Conservation (phyloP, 306 rosid species). For the Spatholobus suberectus region DNA sequence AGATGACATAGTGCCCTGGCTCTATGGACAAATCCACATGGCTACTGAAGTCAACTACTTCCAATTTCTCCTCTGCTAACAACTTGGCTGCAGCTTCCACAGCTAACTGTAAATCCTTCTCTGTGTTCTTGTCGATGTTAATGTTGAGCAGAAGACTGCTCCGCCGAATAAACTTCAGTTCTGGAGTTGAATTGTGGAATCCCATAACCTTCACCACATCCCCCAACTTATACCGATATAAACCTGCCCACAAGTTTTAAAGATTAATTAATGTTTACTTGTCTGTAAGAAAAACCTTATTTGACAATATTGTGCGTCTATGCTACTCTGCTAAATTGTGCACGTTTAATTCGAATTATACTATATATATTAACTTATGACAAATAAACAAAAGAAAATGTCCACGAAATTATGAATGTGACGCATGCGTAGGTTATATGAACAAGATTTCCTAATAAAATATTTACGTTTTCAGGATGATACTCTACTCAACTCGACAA, state of each 20-base stretch:
- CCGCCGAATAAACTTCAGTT: slow-evolving; percentile 74
- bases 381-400: neutral
- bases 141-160: slow-evolving; percentile 71
- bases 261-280: neutral
- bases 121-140: slow-evolving; percentile 96
- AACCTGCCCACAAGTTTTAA: slow-evolving; percentile 42
- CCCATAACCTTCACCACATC: slow-evolving; percentile 85
- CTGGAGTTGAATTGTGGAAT: slow-evolving; percentile 86
- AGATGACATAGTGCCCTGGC: slow-evolving; percentile 90
- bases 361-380: neutral
- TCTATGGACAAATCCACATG: slow-evolving; percentile 65
- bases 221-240: slow-evolving; percentile 85
- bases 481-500: neutral
- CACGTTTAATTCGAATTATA: neutral
- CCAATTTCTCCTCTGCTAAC: slow-evolving; percentile 64
- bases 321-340: neutral
- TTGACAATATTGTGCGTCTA: neutral
- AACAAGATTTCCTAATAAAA: neutral
- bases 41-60: slow-evolving; percentile 85
- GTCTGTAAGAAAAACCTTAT: neutral
- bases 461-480: neutral
- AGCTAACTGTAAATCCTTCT: slow-evolving; percentile 78
- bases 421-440: neutral
- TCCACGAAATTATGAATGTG: slow-evolving; percentile 2
- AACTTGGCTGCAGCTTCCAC: slow-evolving; percentile 72